Evolutionary conservation across 176 grass and related monocot genomes (phyloP).

Genomic region (Pontederia paniculata): DNA sequence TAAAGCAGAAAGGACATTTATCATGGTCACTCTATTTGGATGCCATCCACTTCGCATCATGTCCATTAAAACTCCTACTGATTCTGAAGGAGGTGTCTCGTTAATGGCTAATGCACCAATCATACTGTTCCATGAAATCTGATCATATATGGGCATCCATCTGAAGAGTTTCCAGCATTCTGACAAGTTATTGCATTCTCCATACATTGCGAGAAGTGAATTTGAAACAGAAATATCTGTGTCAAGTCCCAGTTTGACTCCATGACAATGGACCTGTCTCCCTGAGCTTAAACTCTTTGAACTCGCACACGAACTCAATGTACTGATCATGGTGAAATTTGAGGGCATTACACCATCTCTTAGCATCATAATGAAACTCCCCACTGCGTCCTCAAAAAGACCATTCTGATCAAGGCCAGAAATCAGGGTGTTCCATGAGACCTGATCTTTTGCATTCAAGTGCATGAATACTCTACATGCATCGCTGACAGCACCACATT

Average conservation of each 20-base stretch:
- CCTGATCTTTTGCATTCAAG: constrained; percentile 36
- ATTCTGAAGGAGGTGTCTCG: constrained; percentile 28
- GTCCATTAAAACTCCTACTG: constrained; percentile 36
- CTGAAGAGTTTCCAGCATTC: constrained; percentile 62
- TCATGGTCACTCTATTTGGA: constrained; percentile 68
- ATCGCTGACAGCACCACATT: constrained; percentile 44
- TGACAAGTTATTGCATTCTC: constrained; percentile 41
- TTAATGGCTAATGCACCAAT: constrained; percentile 51
- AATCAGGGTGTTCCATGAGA: constrained; percentile 85
- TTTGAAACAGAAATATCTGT: constrained; percentile 69
- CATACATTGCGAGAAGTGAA: constrained; percentile 67
- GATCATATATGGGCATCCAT: constrained; percentile 42
- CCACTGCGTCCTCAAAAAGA: constrained; percentile 39
- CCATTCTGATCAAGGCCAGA: constrained; percentile 61
- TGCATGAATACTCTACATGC: constrained; percentile 43
- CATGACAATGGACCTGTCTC: constrained; percentile 47
- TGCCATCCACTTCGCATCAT: constrained; percentile 47
- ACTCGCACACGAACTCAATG: constrained; percentile 62
- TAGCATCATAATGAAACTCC: constrained; percentile 46
- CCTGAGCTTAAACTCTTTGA: constrained; percentile 44
- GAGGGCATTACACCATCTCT: constrained; percentile 35
- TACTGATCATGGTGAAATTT: constrained; percentile 53
- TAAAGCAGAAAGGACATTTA: constrained; percentile 52
- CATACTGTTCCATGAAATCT: constrained; percentile 73
- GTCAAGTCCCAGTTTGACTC: constrained; percentile 53